These are phyloP conservation scores for Flaveria brownii DNA, from an alignment of 129 eudicot genomes.

Conservation along the genomic window DNA sequence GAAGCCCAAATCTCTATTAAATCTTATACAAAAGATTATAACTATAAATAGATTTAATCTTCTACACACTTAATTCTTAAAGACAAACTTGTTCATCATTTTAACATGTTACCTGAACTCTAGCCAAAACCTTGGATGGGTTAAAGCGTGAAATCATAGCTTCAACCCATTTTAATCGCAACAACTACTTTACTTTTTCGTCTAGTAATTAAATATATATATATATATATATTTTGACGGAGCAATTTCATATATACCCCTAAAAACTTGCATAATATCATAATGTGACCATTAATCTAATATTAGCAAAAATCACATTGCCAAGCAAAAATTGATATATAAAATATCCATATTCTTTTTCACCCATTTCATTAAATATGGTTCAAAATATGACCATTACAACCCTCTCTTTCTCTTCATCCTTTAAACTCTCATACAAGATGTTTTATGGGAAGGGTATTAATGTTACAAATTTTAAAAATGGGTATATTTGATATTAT, in stretches of 20 bases:
- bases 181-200: neutral
- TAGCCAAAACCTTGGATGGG: neutral
- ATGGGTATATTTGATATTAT: neutral
- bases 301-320: no score
- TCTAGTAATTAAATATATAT: neutral
- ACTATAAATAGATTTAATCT: neutral
- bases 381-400: neutral
- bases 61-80: conserved; percentile 5
- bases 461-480: neutral
- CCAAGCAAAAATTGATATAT: neutral
- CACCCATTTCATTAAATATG: neutral
- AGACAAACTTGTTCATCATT: neutral
- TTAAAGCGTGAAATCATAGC: neutral
- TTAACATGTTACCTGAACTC: neutral
- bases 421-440: neutral
- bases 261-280: neutral
- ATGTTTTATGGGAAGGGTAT: neutral
- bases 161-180: neutral
- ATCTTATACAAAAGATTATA: neutral
- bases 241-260: conserved; percentile 1
- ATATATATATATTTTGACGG: neutral
- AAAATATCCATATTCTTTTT: neutral
- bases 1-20: neutral
- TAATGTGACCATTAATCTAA: neutral
- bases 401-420: neutral